Evolutionary conservation across 176 grass and related monocot species (phyloP).

Genomic region (Melocanna baccifera): DNA sequence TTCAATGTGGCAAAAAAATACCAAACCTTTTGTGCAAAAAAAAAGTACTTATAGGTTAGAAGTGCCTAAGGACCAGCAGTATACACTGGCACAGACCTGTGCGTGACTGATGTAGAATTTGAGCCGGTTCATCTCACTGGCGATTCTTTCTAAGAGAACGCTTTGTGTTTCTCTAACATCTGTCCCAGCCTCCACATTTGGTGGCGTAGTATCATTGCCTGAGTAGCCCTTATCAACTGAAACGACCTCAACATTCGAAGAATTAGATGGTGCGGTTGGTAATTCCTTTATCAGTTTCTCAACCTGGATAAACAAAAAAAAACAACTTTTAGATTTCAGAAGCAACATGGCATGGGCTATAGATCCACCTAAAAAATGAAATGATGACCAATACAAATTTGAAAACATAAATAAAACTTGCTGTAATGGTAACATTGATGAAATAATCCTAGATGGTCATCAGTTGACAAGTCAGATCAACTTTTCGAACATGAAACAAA

Average conservation of each 20-base stretch:
- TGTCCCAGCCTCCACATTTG: conserved; percentile 48
- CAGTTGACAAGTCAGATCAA: neutral
- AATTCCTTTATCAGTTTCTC: conserved; percentile 98
- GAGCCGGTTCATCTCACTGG: conserved; percentile 94
- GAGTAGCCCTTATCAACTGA: conserved; percentile 35
- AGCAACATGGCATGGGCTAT: neutral
- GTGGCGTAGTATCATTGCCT: conserved; percentile 9
- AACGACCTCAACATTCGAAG: conserved; percentile 11
- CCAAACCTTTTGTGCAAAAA: neutral
- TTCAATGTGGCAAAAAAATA: neutral
- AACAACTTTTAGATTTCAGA: neutral
- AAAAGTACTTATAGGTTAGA: neutral
- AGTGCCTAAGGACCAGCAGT: neutral
- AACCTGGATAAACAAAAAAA: conserved; percentile 47
- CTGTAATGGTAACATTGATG: neutral
- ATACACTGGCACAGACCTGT: conserved; percentile 51
- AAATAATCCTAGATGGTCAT: neutral
- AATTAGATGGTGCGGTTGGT: conserved; percentile 60
- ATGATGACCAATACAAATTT: neutral
- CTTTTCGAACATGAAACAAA: neutral
- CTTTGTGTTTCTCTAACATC: conserved; percentile 82
- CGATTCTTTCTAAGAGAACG: conserved; percentile 94
- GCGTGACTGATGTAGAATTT: conserved; percentile 92
- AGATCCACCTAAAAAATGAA: neutral
- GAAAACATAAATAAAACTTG: neutral